Percentiles rank a stretch among this genome's conserved stretches.
Conservation (phyloP, 306 rosid genomes). For the Acacia confusa region DNA sequence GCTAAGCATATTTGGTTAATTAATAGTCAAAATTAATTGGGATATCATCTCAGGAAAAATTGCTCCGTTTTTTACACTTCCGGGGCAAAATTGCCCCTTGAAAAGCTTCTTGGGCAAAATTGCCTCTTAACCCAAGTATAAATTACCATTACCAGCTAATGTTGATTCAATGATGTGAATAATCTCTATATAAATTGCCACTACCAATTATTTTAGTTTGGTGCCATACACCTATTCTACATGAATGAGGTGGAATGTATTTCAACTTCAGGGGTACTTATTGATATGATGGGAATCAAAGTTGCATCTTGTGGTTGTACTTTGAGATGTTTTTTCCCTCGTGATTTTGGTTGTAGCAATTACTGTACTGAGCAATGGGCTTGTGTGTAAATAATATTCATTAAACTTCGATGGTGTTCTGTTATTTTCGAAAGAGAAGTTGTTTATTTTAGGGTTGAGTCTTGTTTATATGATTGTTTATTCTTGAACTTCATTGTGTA, state of each 20-base stretch:
- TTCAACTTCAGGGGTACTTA: conserved; percentile 1
- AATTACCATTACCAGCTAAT: neutral
- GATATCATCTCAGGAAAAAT: no score
- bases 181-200: neutral
- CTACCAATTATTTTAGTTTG: neutral
- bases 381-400: neutral
- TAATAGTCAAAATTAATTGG: no score
- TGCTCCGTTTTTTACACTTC: no score
- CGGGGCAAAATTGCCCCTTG: no score
- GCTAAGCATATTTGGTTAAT: no score
- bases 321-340: conserved; percentile 13
- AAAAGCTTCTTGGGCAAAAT: no score
- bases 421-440: neutral
- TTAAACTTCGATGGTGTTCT: conserved; percentile 15
- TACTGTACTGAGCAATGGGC: neutral
- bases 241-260: conserved; percentile 5
- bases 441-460: neutral
- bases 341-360: conserved; percentile 12
- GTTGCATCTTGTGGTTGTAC: conserved; percentile 13
- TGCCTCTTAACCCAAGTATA: neutral
- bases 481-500: conserved; percentile 19
- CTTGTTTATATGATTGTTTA: conserved; percentile 18
- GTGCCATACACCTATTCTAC: neutral
- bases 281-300: conserved; percentile 18
- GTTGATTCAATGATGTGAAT: neutral